Conservation (phyloP, 164 flowering plant species). For the Litsea cubeba region DNA sequence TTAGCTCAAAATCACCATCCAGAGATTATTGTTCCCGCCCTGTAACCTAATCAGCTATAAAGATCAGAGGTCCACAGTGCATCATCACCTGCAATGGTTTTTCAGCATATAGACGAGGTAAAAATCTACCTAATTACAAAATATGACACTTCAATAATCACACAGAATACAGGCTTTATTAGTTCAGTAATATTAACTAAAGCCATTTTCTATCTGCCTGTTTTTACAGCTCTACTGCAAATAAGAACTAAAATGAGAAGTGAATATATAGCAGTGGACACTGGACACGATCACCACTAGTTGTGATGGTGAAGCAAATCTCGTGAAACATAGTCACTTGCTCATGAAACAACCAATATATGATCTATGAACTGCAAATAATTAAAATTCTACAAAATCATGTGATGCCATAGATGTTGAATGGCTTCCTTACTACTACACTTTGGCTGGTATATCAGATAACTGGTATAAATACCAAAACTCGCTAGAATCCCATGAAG, state of each 20-base stretch:
- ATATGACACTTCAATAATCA: background rate
- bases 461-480: background rate
- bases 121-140: background rate
- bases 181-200: background rate
- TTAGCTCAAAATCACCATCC: background rate
- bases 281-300: background rate
- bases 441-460: background rate
- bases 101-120: background rate
- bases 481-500: too few species aligned
- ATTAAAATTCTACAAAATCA: too few species aligned
- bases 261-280: background rate
- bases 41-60: background rate
- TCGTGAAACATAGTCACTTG: background rate
- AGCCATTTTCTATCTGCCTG: background rate
- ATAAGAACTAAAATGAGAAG: background rate
- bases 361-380: too few species aligned
- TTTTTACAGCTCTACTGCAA: background rate
- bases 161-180: background rate
- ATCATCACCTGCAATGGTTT: background rate
- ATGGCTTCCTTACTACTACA: background rate
- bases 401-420: background rate
- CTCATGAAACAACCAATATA: background rate
- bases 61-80: background rate
- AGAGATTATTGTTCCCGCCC: background rate
- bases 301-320: background rate